phyloP scores from a whole-genome alignment of 345 rosid genomes.

The Brassica rapa region DNA sequence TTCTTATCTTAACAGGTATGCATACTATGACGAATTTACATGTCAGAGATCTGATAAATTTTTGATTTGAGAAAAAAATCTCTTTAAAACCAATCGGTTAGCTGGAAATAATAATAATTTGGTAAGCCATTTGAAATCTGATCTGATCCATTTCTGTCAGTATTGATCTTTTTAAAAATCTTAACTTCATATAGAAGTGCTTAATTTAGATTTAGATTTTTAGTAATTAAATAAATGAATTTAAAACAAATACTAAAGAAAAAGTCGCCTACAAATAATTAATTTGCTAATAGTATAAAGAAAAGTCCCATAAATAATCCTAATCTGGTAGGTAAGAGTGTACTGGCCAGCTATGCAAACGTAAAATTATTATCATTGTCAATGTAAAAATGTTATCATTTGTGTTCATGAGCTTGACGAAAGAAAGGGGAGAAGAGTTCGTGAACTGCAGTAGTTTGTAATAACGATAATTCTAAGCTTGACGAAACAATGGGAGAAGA shows the following conservation, averaged over 20 bases:
- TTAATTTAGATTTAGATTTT: neutral
- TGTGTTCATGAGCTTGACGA: no score
- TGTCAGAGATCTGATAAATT: neutral
- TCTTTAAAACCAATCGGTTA: neutral
- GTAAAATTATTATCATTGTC: no score
- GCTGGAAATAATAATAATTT: neutral
- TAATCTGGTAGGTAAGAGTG: no score
- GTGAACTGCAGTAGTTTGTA: no score
- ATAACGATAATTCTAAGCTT: no score
- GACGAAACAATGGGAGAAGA: no score
- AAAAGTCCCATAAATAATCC: neutral
- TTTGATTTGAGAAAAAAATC: neutral
- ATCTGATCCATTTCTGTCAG: neutral
- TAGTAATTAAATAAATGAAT: neutral
- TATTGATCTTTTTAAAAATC: neutral
- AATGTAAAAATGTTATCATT: no score
- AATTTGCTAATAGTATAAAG: neutral
- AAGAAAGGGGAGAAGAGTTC: no score
- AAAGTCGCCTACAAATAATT: neutral
- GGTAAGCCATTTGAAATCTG: neutral
- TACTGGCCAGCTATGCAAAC: no score
- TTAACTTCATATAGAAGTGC: neutral
- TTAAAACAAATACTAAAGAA: neutral
- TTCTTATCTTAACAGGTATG: neutral
- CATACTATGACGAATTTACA: neutral